Base-by-base conservation (phyloP, 208 protist species). In the Acanthamoeba lenticulata region DNA sequence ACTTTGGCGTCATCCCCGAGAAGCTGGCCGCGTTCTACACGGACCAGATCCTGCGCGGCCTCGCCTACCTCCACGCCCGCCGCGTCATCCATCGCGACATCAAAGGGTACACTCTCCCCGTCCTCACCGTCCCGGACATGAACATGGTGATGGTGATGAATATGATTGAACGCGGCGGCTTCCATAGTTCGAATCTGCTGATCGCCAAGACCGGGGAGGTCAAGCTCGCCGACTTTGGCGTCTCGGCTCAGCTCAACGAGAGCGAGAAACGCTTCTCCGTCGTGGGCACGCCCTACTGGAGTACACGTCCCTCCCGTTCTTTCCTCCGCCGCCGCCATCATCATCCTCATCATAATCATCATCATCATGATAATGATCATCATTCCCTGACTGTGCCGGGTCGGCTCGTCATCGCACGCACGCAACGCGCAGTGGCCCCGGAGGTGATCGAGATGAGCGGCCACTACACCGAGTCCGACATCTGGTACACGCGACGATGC, bases 221-320 rank as follows among this genome's bases (percentile, higher is more conserved):
- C 6, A 81, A 81, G 57, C 29, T 99, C 38, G 98, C 99, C 0
- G 99, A 99, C 96, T 99, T 99, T 97, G 99, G 99, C 89, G 98
- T 99, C 81, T 98, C 99, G 96, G 99, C 98, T 95, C 98, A 97
- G 97, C 97, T 97, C 21, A 95, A 96, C 69, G 94, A 85, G 44
- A 92, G 88, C 42, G 88, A 92, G 47, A 92, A 92, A 40, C 88
- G 88, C 13, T 92, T 79, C 45, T 92, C 88, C 9, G 97, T 97
- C 2, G 97, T 97, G 4, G 98, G 98, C 15, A 98, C 97, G 29
- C 97, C 98, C 1, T 99, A 98, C 94, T 99, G 98, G 98, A 98
- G 95, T 97, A 95, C n/a, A 2, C 29, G 36, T 21, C 29, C n/a
- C 1, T 24, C 55, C 55, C 1, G 24, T 57, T 21, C 27, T 57